phyloP scores from a whole-genome alignment of 805 yeast genomes.

The Saccharomycopsis sp. region DNA sequence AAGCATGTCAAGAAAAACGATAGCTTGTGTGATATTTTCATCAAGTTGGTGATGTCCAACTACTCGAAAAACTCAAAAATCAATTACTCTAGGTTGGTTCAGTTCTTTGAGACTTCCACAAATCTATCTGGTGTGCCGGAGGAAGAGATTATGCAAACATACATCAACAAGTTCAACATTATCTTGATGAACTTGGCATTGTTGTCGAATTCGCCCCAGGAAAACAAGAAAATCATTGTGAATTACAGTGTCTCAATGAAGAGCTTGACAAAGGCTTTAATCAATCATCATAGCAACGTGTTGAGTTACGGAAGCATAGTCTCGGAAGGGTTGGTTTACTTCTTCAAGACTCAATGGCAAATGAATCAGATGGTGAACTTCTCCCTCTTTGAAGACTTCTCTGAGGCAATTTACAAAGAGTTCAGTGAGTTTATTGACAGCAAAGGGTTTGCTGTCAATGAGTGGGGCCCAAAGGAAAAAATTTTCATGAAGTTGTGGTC shows the following conservation, averaged over 20 bases:
- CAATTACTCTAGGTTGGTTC: constrained; percentile 11
- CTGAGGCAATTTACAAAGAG: constrained; percentile 2
- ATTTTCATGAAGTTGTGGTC: constrained; percentile 1
- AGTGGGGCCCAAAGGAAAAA: constrained; percentile 7
- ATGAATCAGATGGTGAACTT: neutral
- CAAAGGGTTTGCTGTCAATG: neutral
- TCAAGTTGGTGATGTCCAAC: constrained; percentile 13
- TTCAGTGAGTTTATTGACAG: constrained; percentile 4
- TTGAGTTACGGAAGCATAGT: too few species aligned
- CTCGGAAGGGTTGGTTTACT: constrained; percentile 10
- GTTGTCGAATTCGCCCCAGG: too few species aligned
- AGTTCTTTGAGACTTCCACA: constrained; percentile 19
- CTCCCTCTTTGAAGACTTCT: constrained; percentile 11
- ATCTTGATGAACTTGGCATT: constrained; percentile 14
- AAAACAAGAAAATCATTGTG: too few species aligned
- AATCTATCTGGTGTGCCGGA: constrained; percentile 12
- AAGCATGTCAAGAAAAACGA: too few species aligned
- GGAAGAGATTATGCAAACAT: constrained; percentile 18
- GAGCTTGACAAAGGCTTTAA: too few species aligned
- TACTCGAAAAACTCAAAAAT: neutral
- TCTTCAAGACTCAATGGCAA: constrained; percentile 2
- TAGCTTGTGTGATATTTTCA: constrained; percentile 14
- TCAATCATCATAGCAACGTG: too few species aligned
- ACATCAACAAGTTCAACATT: constrained; percentile 18
- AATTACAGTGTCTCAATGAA: too few species aligned